phyloP scores from a whole-genome alignment of 768 basidiomycete genomes.

The Artomyces pyxidatus region DNA sequence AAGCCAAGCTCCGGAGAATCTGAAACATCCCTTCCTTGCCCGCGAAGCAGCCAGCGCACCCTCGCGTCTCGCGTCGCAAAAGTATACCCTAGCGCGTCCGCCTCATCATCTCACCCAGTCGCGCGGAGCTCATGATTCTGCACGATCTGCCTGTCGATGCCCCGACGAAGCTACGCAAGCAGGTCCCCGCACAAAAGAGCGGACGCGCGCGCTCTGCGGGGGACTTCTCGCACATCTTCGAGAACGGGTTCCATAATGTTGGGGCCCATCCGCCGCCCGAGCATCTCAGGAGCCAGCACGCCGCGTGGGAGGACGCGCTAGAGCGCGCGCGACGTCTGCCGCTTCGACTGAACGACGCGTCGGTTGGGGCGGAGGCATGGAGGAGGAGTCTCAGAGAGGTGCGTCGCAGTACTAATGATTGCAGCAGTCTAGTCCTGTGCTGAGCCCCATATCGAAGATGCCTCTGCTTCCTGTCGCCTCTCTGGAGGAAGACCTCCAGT shows the following conservation, averaged over 20 bases:
- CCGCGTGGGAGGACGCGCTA: neutral
- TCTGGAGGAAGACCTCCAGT: neutral
- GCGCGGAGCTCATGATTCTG: too few species aligned
- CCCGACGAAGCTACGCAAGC: too few species aligned
- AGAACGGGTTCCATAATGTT: neutral
- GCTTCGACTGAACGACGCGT: neutral
- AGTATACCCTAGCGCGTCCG: too few species aligned
- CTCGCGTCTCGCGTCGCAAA: too few species aligned
- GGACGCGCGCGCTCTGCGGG: too few species aligned
- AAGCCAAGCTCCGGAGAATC: too few species aligned
- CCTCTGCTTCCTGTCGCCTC: neutral
- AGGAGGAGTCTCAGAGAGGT: neutral
- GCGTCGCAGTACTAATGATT: neutral
- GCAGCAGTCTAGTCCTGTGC: neutral
- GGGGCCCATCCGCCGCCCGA: neutral
- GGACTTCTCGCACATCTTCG: neutral
- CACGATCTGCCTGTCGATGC: too few species aligned
- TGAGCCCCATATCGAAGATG: neutral
- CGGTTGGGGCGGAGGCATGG: neutral
- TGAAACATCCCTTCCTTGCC: too few species aligned
- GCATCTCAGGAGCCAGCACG: neutral
- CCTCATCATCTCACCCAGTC: too few species aligned
- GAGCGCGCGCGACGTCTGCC: neutral
- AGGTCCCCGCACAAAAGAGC: too few species aligned
- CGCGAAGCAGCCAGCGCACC: too few species aligned